phyloP scores from a whole-genome alignment of 352 stramenopile genomes.

The Pythium aquatile region DNA sequence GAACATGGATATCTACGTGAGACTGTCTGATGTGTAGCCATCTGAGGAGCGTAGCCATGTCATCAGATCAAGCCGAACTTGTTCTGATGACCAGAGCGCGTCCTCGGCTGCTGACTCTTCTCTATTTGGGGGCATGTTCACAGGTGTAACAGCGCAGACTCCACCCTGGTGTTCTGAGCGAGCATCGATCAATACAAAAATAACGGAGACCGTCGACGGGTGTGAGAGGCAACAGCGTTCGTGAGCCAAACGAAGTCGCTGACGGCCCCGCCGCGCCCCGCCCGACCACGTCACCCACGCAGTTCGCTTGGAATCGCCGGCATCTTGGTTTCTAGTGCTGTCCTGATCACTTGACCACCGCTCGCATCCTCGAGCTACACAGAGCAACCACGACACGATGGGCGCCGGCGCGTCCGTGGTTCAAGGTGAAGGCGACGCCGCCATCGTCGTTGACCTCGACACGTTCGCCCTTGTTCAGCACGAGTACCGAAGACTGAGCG shows the following conservation, averaged over 20 bases:
- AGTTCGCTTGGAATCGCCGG: background rate
- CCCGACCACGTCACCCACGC: too few species aligned
- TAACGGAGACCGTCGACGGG: background rate
- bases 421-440: conserved; percentile 5
- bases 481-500: conserved; percentile 28
- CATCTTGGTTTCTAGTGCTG: background rate
- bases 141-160: background rate
- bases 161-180: conserved; percentile 4
- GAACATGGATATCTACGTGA: background rate
- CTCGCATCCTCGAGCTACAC: background rate
- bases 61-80: background rate
- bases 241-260: background rate
- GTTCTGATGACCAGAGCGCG: background rate
- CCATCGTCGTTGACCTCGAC: conserved; percentile 15
- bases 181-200: background rate
- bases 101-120: background rate
- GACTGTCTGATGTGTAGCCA: background rate
- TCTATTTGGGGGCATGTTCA: background rate
- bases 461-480: conserved; percentile 26
- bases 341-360: background rate
- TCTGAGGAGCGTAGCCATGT: background rate
- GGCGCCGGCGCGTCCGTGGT: conserved; percentile 29
- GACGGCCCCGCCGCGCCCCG: too few species aligned
- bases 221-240: background rate
- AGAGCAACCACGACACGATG: conserved; percentile 12